Evolutionary conservation across 352 stramenopile genomes (phyloP), one percentile per base, ranked within the genome.

Genomic region (Phytophthora rubi): DNA sequence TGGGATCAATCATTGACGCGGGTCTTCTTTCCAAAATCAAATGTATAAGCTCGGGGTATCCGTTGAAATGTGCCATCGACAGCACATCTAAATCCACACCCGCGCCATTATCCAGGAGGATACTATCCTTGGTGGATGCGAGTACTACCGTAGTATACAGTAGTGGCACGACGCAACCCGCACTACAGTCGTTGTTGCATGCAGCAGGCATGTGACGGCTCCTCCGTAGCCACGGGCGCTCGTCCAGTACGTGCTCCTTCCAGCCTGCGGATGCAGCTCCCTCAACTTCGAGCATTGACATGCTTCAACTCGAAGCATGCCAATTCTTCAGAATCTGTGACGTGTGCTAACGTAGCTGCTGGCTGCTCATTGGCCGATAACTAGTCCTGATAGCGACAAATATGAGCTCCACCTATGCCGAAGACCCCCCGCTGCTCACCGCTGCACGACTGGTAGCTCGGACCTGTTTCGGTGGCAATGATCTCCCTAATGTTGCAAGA

Each of bases 391-490:
- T 3, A 30, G 26, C 44, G 39, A 59, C 37, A 13, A 15, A 57
- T 15, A 68, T 72, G 52, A 13, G 5, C 37, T 55, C 53, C 6
- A 23, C 16, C 26, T 1, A 4, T 10, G 32, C 30, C 42, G 32
- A 67, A n/a, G 67, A 61, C 23, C 30, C 60, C 21, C 58, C 69
- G 9, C 21, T 76, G 16, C 59, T 73, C 9, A 62, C 58, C 2
- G 64, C 59, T 3, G 64, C 53, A 37, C 52, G 58, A 18, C 45
- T 73, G 21, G 59, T 76, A 30, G 64, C 53, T 69, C 69, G 64
- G 7, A 56, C 57, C 54, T 73, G 63, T 49, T 23, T 73, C 2
- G 13, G 47, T 12, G 30, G 65, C 12, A 54, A 47, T 7, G 53
- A 62, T 6, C 37, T 73, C 4, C 64, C 58, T 1, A 54, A 73